Evolutionary conservation across 768 basidiomycete genomes (phyloP), one percentile per base, ranked within the genome.

Genomic region (Leccinum rimulosum): DNA sequence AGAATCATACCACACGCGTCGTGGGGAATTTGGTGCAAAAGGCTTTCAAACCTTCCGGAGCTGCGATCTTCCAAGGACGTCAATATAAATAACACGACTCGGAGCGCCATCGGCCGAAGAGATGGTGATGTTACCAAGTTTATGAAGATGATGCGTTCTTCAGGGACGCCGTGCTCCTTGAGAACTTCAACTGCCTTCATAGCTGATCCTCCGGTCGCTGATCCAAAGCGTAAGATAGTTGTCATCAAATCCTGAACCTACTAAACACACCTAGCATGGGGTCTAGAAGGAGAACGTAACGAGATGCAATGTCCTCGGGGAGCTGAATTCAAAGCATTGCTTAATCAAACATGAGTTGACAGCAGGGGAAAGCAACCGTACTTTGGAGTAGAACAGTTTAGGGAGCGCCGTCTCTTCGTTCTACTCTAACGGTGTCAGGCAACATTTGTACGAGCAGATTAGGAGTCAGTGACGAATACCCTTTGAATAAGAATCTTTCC

Each of bases 401-500:
- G 97, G 91, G 57, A 87, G 81, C 1, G 91, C 83, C 0, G 96
- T 99, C 69, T 95, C 94, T 73, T 98, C 97, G 68, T 99, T 95
- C 91, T 96, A 65, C 12, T 57, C 27, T 17, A 52, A 22, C 17
- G 31, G 43, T 31, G 47, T 62, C 38, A 57, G 56, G 38, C 22
- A 17, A 35, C 27, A 43, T 52, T 14, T 48, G 17, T 35, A 19
- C 15, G 38, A 55, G 43, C 50, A 19, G 28, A 53, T 38, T 4
- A 40, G 17, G 38, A 40, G 27, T 33, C 4, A 10, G 49, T 25
- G n/a, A 15, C 27, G 69, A 83, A 62, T 40, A 93, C 94, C 71
- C 96, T 76, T 76, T 99, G 96, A 61, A 99, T 99, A 51, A 99
- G 80, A 68, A 99, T 98, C 79, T 99, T 99, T 51, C 96, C 96